Base-by-base conservation (phyloP, 352 stramenopile genomes). In the Nothophytophthora sp. region DNA sequence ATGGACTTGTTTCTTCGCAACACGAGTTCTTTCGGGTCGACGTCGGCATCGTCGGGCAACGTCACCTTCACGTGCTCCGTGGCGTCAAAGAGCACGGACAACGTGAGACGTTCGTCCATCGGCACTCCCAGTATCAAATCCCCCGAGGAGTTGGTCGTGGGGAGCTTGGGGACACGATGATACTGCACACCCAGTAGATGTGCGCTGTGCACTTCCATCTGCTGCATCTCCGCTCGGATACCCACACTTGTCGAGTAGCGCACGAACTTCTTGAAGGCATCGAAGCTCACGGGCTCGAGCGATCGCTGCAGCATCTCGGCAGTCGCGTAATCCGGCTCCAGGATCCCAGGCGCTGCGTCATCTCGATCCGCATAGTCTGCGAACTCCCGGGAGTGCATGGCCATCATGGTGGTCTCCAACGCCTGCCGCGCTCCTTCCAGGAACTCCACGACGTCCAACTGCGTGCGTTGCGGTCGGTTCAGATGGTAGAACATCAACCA, bases 341-440 rank as follows among this genome's bases (percentile, higher is more conserved):
- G 35, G 2, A 18, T 4, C 3, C 58, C 58, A 10, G 39, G 51
- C 20, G 58, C 45, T 30, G 37, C 28, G 2, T 12, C 34, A 29
- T 67, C 44, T 22, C 56, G 48, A 22, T 11, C 28, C 12, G 56
- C 35, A 55, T 55, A 68, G 30, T 56, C 39, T 5, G 49, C 48
- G 42, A 72, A 72, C 32, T 72, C 58, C 24, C 19, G 29, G 10
- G 63, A 72, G 49, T 72, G 65, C 57, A 72, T 65, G 49, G 49
- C 50, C 20, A 19, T 41, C 63, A 60, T 66, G 2, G 63, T 68
- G 0, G 46, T 19, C 5, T 59, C 20, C 48, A 67, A 55, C 6
- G 63, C 63, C 39, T 59, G 52, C 52, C 45, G 61, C 33, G 63
- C 63, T 3, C 63, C 63, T 36, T 62, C 41, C 13, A 68, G 32